A percentile compares a stretch with the other conserved stretches of the same genome.
Evolutionary conservation across 139 green algal genomes (phyloP).

Genomic region (Tetradesmus obliquus): DNA sequence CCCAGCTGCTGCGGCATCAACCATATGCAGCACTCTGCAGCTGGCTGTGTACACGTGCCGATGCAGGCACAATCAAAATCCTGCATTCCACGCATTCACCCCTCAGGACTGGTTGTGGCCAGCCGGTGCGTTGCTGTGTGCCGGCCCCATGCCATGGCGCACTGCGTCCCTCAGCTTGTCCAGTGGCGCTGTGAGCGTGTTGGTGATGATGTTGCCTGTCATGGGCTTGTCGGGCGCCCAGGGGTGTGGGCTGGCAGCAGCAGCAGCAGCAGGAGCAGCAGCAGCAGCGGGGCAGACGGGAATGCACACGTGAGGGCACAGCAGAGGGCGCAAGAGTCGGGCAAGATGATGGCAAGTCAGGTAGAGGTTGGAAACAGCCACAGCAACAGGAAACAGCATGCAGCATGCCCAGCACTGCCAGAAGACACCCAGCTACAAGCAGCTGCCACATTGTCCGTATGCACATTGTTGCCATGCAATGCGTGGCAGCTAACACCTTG

Average conservation of each 20-base stretch:
- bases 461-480: not conserved
- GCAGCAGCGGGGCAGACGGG: no score
- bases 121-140: not conserved
- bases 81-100: no score
- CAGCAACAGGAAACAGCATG: no score
- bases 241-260: constrained; percentile 1
- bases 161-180: constrained; percentile 27
- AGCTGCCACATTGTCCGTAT: no score
- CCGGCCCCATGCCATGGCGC: not conserved
- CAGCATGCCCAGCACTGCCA: not conserved
- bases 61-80: no score
- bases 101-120: not conserved
- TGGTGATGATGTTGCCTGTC: constrained; percentile 13
- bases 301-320: not conserved
- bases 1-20: no score
- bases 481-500: no score
- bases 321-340: not conserved
- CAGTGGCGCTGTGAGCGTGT: constrained; percentile 30
- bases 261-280: not conserved
- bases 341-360: no score
- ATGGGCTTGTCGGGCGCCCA: constrained; percentile 34
- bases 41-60: no score
- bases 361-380: no score
- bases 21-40: no score
- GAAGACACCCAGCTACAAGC: no score